A percentile compares a stretch with the other conserved stretches of the same genome.
Conservation (phyloP, 345 rosid species). For the Lenwebbia sp. region DNA sequence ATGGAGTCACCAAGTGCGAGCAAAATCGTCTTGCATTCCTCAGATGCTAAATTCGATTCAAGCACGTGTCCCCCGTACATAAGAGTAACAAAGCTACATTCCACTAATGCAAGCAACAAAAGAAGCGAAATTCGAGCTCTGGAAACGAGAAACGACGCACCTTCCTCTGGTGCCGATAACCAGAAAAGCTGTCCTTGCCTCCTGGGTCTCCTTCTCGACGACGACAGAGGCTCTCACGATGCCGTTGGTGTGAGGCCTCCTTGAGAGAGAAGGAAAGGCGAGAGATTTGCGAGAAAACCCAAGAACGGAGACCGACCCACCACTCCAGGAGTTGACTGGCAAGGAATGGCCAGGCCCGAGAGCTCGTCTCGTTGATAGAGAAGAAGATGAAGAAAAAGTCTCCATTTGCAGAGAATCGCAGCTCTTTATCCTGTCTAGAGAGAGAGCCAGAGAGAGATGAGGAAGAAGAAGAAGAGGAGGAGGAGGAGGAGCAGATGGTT, state of each 20-base stretch:
- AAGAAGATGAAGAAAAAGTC: slow-evolving; percentile 12
- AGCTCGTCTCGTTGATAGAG: slow-evolving; percentile 16
- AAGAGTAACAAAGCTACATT: not conserved
- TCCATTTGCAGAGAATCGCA: slow-evolving; percentile 12
- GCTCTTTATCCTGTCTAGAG: not conserved
- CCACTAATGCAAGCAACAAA: not conserved
- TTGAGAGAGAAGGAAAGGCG: slow-evolving; percentile 13
- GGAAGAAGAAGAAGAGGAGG: not conserved
- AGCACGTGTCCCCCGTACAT: not conserved
- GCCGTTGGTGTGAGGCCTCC: slow-evolving; percentile 9
- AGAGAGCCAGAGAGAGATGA: not conserved
- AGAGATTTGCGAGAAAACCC: slow-evolving; percentile 40
- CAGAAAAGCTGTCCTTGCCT: slow-evolving; percentile 54
- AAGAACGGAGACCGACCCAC: slow-evolving; percentile 41
- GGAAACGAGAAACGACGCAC: slow-evolving; percentile 11
- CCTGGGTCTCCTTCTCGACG: slow-evolving; percentile 44
- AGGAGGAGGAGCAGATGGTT: not conserved
- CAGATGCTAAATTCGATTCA: not conserved
- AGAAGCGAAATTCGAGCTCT: not conserved
- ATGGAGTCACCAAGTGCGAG: not conserved
- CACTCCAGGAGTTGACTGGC: slow-evolving; percentile 6
- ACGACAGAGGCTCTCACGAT: slow-evolving; percentile 54
- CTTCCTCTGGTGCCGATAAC: slow-evolving; percentile 97
- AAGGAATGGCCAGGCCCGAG: slow-evolving; percentile 11
- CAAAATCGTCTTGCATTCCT: not conserved